Conservation (phyloP, 2,329 filamentous ascomycete genomes). For the Colletotrichum sp. region DNA sequence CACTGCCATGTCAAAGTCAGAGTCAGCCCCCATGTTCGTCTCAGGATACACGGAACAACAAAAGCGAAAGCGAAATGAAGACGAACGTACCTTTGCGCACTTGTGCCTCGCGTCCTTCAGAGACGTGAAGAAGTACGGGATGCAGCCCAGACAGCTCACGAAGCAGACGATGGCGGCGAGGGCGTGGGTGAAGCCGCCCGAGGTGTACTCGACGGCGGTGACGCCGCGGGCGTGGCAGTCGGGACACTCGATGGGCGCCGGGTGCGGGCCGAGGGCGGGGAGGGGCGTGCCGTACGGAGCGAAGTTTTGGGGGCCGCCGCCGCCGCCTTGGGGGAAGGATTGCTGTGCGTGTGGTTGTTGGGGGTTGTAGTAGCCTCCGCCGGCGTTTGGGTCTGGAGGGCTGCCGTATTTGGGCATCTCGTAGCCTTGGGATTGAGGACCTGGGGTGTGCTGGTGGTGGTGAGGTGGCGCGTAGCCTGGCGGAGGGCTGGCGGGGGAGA, state of each 20-base stretch:
- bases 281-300: constrained; percentile 21
- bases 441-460: neutral
- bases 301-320: constrained; percentile 15
- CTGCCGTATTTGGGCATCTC: constrained; percentile 14
- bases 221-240: constrained; percentile 25
- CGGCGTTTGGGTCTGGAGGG: neutral
- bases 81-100: constrained; percentile 21
- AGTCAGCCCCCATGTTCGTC: neutral
- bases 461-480: neutral
- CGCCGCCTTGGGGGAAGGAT: neutral
- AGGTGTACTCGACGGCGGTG: constrained; percentile 22
- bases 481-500: neutral
- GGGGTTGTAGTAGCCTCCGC: neutral
- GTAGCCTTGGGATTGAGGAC: neutral
- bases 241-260: constrained; percentile 25
- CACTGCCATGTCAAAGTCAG: constrained; percentile 15
- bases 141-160: constrained; percentile 25
- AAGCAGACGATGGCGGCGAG: constrained; percentile 25
- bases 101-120: constrained; percentile 27
- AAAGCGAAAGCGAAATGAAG: neutral
- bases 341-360: neutral
- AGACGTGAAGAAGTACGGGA: constrained; percentile 24
- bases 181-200: constrained; percentile 25
- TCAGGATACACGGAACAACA: neutral
- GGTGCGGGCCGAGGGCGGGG: constrained; percentile 20